Percentiles rank a stretch among this genome's conserved stretches.
Conservation (phyloP, 768 basidiomycete genomes). For the Leccinum truebloodii region DNA sequence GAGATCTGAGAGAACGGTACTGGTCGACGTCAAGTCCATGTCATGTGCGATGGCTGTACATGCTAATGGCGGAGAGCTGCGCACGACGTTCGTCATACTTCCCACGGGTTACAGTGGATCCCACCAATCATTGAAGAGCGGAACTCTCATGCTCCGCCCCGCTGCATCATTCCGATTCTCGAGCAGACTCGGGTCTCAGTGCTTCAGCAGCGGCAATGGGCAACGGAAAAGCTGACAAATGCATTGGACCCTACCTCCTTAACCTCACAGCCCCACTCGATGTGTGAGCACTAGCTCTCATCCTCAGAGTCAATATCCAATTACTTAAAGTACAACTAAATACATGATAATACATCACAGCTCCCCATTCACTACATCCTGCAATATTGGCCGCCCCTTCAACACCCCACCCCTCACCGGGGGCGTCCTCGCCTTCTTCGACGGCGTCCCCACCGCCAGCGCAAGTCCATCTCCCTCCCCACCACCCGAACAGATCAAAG, state of each 20-base stretch:
- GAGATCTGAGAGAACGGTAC: conserved; percentile 13
- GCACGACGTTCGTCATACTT: background rate
- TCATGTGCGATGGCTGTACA: background rate
- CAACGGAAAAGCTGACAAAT: no score
- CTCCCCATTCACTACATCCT: conserved; percentile 56
- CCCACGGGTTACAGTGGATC: background rate
- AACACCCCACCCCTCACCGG: conserved; percentile 44
- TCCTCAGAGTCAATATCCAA: background rate
- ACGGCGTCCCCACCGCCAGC: conserved; percentile 16
- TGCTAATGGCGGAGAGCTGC: background rate
- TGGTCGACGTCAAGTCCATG: conserved; percentile 12
- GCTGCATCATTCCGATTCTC: background rate
- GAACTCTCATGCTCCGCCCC: no score
- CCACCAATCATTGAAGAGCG: conserved; percentile 46
- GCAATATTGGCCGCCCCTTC: conserved; percentile 58
- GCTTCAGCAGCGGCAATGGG: background rate
- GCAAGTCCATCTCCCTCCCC: conserved; percentile 1
- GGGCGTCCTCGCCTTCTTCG: conserved; percentile 40
- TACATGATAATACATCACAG: conserved; percentile 11
- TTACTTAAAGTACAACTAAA: background rate
- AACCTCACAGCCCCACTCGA: background rate
- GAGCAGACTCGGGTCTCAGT: no score
- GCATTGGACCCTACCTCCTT: background rate
- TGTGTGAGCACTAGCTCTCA: background rate
- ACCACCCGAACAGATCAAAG: background rate